Base-by-base conservation (phyloP, 805 yeast species). In the Candida ponderosae region DNA sequence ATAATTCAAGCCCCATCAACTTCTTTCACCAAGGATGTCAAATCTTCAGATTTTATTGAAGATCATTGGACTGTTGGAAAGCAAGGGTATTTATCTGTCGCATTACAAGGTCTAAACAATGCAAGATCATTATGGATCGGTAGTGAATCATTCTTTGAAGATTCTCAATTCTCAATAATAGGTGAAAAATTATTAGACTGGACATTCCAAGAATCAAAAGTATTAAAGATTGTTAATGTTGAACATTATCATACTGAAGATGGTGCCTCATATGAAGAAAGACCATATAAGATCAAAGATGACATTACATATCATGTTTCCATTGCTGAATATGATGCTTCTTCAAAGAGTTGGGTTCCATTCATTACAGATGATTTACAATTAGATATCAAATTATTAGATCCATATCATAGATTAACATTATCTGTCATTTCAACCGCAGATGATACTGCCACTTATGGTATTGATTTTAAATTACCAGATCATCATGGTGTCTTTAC, bases 401-500 rank as follows among this genome's bases (percentile, higher is more conserved):
- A 93, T 57, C 98, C 99, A 31, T 93, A 90, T 66, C 88, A 88
- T 56, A 78, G 98, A 54, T 56, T 90, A 40, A 77, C 71, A 42
- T 63, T 93, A 51, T 67, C 71, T 21, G 54, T 65, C 32, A 66
- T 66, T 9, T 57, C 65, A 3, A 38, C 52, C 2, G 57, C 50
- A 7, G 62, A 62, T 23, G 63, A 62, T 11, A 53, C 50, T 3
- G 59, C 64, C 5, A 59, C 70, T n/a, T 80, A 77, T 51, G 52
- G 70, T 29, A 63, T 56, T 34, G 56, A 65, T 16, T 87, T 93
- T 60, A 71, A 70, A 33, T 62, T 87, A 29, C 99, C 99, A 18
- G 97, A 90, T 59, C 96, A 88, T 53, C 96, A 93, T 60, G 99
- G 99, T 40, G 83, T 93, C 74, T 93, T 88, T 65, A 84, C 96